Evolutionary conservation across 331 rosid genomes (phyloP).

Genomic region (Erythrophleum ivorense): DNA sequence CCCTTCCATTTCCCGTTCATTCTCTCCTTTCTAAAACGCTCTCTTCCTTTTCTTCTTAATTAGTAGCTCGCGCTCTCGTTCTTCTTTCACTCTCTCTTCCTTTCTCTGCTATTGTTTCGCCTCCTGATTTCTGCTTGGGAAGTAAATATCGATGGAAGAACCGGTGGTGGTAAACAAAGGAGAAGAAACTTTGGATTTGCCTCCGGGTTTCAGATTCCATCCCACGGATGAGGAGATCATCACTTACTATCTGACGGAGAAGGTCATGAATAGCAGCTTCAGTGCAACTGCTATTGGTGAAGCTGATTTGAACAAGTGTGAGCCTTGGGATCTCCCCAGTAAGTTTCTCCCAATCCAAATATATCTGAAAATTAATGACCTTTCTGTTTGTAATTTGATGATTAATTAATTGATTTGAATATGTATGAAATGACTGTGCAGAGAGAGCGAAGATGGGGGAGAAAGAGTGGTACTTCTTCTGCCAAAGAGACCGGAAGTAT

Average conservation of each 20-base stretch:
- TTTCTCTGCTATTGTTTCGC: not conserved
- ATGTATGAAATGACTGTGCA: slow-evolving; percentile 36
- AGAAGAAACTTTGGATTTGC: slow-evolving; percentile 60
- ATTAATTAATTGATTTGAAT: not conserved
- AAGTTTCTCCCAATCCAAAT: slow-evolving; percentile 30
- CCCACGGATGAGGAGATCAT: slow-evolving; percentile 91
- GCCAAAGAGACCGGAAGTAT: slow-evolving; percentile 86
- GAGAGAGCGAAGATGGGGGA: slow-evolving; percentile 97
- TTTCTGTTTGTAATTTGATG: not conserved
- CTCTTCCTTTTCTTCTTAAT: slow-evolving; percentile 8
- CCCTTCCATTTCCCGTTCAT: slow-evolving; percentile 38
- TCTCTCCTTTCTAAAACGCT: slow-evolving; percentile 49
- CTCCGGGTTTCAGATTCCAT: slow-evolving; percentile 92
- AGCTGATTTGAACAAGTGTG: slow-evolving; percentile 86
- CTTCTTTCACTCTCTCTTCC: not conserved
- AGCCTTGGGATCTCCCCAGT: slow-evolving; percentile 95
- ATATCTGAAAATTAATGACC: not conserved
- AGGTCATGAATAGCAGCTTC: slow-evolving; percentile 61
- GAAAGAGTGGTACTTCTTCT: slow-evolving; percentile 91
- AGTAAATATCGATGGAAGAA: slow-evolving; percentile 44
- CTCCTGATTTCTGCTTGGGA: too few relatives aligned
- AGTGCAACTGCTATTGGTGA: slow-evolving; percentile 79
- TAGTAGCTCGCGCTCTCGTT: too few relatives aligned
- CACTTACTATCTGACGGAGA: slow-evolving; percentile 61
- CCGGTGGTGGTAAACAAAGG: slow-evolving; percentile 44